These are phyloP conservation scores for Ligustrum vulgare DNA, from an alignment of 257 asterid species.

Conservation along the genomic window DNA sequence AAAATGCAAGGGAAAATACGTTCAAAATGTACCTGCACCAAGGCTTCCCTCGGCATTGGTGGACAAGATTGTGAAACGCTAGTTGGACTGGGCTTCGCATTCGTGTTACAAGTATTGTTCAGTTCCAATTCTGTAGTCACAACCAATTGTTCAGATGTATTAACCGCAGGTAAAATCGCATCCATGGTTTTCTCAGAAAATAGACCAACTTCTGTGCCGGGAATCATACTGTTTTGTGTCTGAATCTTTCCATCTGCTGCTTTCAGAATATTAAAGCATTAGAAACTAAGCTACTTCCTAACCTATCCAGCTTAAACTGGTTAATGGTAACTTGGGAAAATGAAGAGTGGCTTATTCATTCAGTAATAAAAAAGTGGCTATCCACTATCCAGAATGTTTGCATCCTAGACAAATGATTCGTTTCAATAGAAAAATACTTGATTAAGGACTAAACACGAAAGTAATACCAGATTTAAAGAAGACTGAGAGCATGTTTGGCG, in stretches of 20 bases:
- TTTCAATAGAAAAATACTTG: not conserved
- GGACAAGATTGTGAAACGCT: slow-evolving; percentile 33
- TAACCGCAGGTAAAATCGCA: slow-evolving; percentile 26
- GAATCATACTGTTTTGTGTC: slow-evolving; percentile 31
- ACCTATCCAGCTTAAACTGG: not conserved
- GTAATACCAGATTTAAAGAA: not conserved
- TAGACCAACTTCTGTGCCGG: not conserved
- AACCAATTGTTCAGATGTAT: slow-evolving; percentile 31
- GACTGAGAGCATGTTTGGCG: not conserved
- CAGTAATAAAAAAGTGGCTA: not conserved
- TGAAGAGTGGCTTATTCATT: not conserved
- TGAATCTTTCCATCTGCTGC: slow-evolving; percentile 45
- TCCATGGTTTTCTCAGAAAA: slow-evolving; percentile 12
- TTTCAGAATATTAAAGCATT: slow-evolving; percentile 22
- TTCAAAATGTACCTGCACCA: slow-evolving; percentile 61
- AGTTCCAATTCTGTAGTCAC: slow-evolving; percentile 49
- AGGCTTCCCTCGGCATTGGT: slow-evolving; percentile 47
- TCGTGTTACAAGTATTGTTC: slow-evolving; percentile 38
- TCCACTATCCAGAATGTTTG: not conserved
- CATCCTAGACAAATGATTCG: not conserved
- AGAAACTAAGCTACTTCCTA: not conserved
- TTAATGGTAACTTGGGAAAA: not conserved
- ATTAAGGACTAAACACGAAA: not conserved
- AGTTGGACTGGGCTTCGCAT: not conserved
- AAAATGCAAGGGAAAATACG: not conserved